Conservation (phyloP, 169 alveolate species). For the Cyclospora cayetanensis region DNA sequence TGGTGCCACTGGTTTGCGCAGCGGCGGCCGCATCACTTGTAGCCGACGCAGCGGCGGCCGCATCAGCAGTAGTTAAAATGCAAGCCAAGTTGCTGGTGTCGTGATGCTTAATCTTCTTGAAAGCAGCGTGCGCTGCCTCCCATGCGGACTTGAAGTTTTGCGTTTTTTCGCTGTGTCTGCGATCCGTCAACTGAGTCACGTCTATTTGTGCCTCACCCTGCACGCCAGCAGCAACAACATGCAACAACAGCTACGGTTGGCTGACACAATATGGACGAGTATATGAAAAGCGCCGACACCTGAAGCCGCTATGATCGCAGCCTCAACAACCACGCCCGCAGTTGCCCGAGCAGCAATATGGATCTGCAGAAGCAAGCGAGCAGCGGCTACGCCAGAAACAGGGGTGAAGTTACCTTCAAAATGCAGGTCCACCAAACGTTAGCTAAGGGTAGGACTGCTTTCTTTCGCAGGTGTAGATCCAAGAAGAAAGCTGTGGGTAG, state of each 20-base stretch:
- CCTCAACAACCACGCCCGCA: neutral
- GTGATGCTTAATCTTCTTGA: constrained; percentile 20
- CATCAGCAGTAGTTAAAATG: neutral
- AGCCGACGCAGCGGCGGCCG: neutral
- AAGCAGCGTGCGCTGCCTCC: constrained; percentile 57
- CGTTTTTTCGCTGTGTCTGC: constrained; percentile 12
- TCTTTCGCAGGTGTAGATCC: constrained; percentile 30
- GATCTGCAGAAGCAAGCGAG: neutral
- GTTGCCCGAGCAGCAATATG: neutral
- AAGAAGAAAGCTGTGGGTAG: neutral
- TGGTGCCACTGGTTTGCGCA: neutral
- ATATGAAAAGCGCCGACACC: neutral
- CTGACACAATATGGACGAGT: too few species aligned
- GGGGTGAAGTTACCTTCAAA: neutral
- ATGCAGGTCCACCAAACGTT: constrained; percentile 51
- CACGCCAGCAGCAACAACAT: constrained; percentile 40
- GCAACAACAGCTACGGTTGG: too few species aligned
- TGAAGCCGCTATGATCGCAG: constrained; percentile 10
- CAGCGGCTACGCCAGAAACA: neutral
- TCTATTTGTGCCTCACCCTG: constrained; percentile 46
- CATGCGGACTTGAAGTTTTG: constrained; percentile 35
- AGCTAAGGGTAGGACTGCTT: constrained; percentile 6
- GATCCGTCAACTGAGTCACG: constrained; percentile 42
- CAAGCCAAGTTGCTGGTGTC: neutral
- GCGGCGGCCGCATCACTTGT: neutral